Percentiles rank a stretch among this genome's conserved stretches.
These are phyloP conservation scores for Naganishia onofrii DNA, from an alignment of 768 basidiomycete genomes.

Conservation along the genomic window DNA sequence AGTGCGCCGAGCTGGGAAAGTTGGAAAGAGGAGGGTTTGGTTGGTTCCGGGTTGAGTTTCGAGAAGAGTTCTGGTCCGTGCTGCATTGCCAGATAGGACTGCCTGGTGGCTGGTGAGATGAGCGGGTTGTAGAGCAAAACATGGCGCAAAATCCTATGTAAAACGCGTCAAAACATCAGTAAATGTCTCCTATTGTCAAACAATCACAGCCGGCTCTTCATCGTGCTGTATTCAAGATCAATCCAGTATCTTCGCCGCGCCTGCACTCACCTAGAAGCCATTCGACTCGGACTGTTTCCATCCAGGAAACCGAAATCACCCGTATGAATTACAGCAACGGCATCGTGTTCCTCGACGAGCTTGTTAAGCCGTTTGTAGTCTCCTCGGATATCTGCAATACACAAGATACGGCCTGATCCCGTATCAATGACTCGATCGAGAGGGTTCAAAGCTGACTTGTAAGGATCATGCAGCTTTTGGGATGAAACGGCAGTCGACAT, in stretches of 20 bases:
- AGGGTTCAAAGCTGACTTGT: slow-evolving; percentile 15
- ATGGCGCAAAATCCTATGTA: slow-evolving; percentile 74
- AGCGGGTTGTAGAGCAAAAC: slow-evolving; percentile 94
- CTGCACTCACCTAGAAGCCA: slow-evolving; percentile 71
- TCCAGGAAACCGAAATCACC: slow-evolving; percentile 99
- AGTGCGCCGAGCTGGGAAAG: slow-evolving; percentile 93
- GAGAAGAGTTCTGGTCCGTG: slow-evolving; percentile 63
- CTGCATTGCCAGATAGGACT: slow-evolving; percentile 63
- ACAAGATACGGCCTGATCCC: slow-evolving; percentile 74
- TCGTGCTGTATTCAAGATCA: not conserved
- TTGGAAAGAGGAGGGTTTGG: slow-evolving; percentile 58
- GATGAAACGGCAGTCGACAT: slow-evolving; percentile 24
- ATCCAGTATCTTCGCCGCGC: not conserved
- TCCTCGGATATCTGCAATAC: slow-evolving; percentile 73
- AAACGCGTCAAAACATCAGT: slow-evolving; percentile 7
- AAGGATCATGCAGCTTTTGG: not conserved
- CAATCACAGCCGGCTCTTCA: not conserved
- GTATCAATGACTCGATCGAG: slow-evolving; percentile 23
- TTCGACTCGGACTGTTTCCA: slow-evolving; percentile 72
- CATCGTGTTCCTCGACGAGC: slow-evolving; percentile 81
- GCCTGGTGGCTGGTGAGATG: slow-evolving; percentile 75
- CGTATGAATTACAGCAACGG: slow-evolving; percentile 90
- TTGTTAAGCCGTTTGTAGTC: slow-evolving; percentile 73
- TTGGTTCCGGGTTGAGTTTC: slow-evolving; percentile 68
- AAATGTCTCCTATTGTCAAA: not conserved